A percentile compares a stretch with the other conserved stretches of the same genome.
These are phyloP conservation scores for Cerrena zonata DNA, from an alignment of 1,284 basidiomycete genomes.

Conservation along the genomic window DNA sequence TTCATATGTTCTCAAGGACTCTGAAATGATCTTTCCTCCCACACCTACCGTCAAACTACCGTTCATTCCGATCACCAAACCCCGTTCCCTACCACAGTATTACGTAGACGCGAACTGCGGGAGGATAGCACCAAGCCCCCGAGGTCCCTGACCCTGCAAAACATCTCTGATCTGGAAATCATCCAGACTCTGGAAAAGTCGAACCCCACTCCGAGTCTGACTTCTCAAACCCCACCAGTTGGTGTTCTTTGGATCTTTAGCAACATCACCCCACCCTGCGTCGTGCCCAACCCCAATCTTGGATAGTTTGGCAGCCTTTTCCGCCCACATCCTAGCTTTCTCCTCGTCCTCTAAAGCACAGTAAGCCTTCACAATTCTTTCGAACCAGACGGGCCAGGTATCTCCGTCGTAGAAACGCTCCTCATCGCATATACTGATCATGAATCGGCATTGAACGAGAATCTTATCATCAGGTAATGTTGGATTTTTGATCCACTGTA, in stretches of 20 bases:
- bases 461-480: background rate
- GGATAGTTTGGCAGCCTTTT: constrained; percentile 9
- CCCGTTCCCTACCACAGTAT: too few species aligned
- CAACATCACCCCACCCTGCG: constrained; percentile 16
- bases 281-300: constrained; percentile 11
- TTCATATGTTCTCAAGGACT: too few species aligned
- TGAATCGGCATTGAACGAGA: background rate
- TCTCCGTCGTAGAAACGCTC: background rate
- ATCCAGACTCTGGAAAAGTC: too few species aligned
- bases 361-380: constrained; percentile 9
- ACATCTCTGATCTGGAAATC: too few species aligned
- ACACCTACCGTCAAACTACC: too few species aligned
- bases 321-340: constrained; percentile 12
- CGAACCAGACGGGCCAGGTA: background rate
- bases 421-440: background rate
- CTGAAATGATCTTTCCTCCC: too few species aligned
- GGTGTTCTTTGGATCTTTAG: constrained; percentile 12
- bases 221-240: constrained; percentile 14
- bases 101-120: too few species aligned
- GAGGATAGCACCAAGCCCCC: too few species aligned
- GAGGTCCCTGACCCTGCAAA: too few species aligned
- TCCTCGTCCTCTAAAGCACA: constrained; percentile 15
- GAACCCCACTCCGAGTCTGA: background rate
- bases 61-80: too few species aligned
- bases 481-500: background rate